Percentiles rank a stretch among this genome's conserved stretches.
Conservation (phyloP, 2,329 filamentous ascomycete species). For the Raffaelea albimanens region DNA sequence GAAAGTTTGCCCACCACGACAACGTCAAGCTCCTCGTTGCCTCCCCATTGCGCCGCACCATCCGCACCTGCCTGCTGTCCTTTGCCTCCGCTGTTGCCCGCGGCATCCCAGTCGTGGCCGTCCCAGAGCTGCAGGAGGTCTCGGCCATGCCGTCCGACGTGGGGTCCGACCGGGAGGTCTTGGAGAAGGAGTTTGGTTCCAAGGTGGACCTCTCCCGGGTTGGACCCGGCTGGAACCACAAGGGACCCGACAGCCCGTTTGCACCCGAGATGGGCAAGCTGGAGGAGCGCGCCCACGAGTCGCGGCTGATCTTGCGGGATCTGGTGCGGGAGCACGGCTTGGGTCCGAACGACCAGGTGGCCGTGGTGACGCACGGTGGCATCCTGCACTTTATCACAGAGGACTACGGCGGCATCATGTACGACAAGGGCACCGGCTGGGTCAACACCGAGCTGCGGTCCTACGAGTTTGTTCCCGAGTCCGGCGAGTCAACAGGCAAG, state of each 20-base stretch:
- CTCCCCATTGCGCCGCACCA: constrained; percentile 71
- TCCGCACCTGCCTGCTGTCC: constrained; percentile 64
- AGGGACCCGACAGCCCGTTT: constrained; percentile 37
- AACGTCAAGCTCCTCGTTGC: constrained; percentile 62
- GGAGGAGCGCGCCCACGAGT: constrained; percentile 48
- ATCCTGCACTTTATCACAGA: constrained; percentile 79
- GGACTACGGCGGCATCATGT: constrained; percentile 58
- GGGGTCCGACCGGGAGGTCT: constrained; percentile 46
- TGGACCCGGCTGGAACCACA: constrained; percentile 61
- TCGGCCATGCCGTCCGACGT: constrained; percentile 67
- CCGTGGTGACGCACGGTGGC: constrained; percentile 73
- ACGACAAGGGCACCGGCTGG: constrained; percentile 55
- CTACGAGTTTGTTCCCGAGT: constrained; percentile 51
- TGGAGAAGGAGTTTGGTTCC: constrained; percentile 51
- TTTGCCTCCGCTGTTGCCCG: constrained; percentile 49
- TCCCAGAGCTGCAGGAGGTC: constrained; percentile 74
- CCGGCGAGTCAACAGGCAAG: constrained; percentile 31
- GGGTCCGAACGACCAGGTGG: constrained; percentile 50
- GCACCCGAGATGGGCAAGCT: constrained; percentile 43
- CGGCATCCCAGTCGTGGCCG: constrained; percentile 46
- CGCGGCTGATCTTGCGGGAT: constrained; percentile 48
- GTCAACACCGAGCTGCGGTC: constrained; percentile 62
- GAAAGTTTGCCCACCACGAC: constrained; percentile 54
- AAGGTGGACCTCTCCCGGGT: constrained; percentile 57
- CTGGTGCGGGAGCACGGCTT: constrained; percentile 20